Evolutionary conservation across 1,284 basidiomycete species (phyloP).

Genomic region (Rhodotorula sp.): DNA sequence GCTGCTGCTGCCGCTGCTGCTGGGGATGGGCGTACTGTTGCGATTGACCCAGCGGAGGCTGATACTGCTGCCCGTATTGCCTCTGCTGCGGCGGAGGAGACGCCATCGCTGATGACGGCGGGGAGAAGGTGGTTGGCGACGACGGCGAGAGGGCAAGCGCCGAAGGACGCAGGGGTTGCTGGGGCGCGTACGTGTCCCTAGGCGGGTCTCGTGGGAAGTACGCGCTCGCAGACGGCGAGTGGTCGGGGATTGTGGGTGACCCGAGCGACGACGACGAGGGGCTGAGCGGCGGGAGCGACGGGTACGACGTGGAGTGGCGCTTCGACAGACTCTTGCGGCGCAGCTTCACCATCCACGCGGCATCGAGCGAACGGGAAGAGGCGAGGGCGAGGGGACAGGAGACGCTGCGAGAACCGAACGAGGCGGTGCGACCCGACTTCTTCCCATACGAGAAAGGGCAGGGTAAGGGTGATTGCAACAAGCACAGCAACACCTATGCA

Average conservation of each 20-base stretch:
- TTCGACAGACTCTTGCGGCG: not conserved
- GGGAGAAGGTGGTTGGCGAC: too few species aligned
- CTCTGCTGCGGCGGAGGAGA: not conserved
- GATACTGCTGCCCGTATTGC: not conserved
- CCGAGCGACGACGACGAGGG: conserved; percentile 1
- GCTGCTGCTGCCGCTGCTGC: not conserved
- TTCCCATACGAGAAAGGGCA: too few species aligned
- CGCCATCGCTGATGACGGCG: not conserved
- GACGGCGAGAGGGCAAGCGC: not conserved
- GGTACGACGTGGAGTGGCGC: not conserved
- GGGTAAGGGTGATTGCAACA: not conserved
- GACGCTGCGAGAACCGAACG: not conserved
- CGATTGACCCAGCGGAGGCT: too few species aligned
- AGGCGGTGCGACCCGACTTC: not conserved
- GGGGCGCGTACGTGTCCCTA: not conserved
- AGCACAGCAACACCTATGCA: not conserved
- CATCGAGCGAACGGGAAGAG: not conserved
- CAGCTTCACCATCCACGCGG: conserved; percentile 3
- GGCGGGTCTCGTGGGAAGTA: not conserved
- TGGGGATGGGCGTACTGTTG: too few species aligned
- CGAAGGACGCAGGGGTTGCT: not conserved
- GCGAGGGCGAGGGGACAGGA: not conserved
- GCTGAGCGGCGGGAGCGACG: not conserved
- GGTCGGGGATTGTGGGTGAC: not conserved
- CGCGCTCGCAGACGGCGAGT: not conserved